Conservation (phyloP, 129 eudicot genomes). For the Gnaphalium uliginosum region DNA sequence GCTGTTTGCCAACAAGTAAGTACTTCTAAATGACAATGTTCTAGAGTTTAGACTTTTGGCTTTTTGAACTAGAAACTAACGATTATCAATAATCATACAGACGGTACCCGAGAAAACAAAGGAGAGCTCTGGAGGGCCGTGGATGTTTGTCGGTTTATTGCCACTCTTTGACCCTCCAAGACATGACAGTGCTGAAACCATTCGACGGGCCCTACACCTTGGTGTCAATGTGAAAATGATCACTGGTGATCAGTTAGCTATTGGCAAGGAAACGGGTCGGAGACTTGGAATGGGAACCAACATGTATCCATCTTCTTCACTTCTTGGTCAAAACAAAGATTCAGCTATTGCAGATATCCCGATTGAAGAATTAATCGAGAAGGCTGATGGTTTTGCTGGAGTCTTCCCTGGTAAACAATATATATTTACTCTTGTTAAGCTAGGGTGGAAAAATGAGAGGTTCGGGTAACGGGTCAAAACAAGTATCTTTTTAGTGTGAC, state of each 20-base stretch:
- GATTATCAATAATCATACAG: slow-evolving; percentile 33
- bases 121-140: slow-evolving; percentile 79
- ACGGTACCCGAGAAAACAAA: slow-evolving; percentile 77
- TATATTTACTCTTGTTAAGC: background rate
- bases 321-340: slow-evolving; percentile 82
- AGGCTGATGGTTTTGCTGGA: slow-evolving; percentile 94
- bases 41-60: background rate
- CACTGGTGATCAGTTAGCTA: slow-evolving; percentile 94
- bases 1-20: slow-evolving; percentile 68
- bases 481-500: background rate
- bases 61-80: slow-evolving; percentile 4
- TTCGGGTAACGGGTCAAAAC: background rate
- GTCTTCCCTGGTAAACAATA: slow-evolving; percentile 69
- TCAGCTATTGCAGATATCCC: slow-evolving; percentile 57
- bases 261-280: slow-evolving; percentile 93
- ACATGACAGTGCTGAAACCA: slow-evolving; percentile 94
- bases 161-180: slow-evolving; percentile 96
- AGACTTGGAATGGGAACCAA: slow-evolving; percentile 94
- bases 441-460: background rate
- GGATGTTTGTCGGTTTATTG: slow-evolving; percentile 73
- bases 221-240: slow-evolving; percentile 98
- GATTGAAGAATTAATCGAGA: slow-evolving; percentile 84
- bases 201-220: slow-evolving; percentile 75
- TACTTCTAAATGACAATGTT: background rate
- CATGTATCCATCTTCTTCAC: slow-evolving; percentile 94